Percentiles rank a stretch among this genome's conserved stretches.
These are phyloP conservation scores for Globisporangium ultimum DNA, from an alignment of 352 stramenopile species.

Conservation along the genomic window DNA sequence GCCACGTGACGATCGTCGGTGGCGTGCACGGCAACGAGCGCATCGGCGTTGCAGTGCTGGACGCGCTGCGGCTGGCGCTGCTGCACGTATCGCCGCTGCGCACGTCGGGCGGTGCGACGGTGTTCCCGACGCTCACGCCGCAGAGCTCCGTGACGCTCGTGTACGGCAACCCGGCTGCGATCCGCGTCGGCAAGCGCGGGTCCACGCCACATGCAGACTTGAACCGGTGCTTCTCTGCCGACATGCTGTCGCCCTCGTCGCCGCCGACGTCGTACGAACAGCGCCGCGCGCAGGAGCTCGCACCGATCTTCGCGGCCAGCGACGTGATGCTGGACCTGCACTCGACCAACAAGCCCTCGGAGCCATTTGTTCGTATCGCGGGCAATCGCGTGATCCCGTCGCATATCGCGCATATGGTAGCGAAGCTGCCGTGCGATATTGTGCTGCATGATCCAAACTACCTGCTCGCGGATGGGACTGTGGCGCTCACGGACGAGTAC, in stretches of 20 bases:
- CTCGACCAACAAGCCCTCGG: constrained; percentile 75
- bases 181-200: constrained; percentile 49
- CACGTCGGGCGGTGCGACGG: constrained; percentile 5
- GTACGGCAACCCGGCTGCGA: constrained; percentile 58
- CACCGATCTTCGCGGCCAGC: constrained; percentile 40
- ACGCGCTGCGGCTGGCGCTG: constrained; percentile 48
- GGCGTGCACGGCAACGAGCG: constrained; percentile 78
- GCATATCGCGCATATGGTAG: constrained; percentile 24
- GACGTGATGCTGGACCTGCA: constrained; percentile 74
- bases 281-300: constrained; percentile 49
- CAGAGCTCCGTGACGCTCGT: constrained; percentile 49
- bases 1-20: constrained; percentile 58
- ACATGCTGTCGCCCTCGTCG: constrained; percentile 20
- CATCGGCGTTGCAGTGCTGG: constrained; percentile 60
- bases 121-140: constrained; percentile 22
- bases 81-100: constrained; percentile 23
- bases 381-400: constrained; percentile 30
- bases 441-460: constrained; percentile 63
- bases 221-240: constrained; percentile 61
- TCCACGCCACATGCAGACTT: constrained; percentile 51
- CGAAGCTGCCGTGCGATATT: constrained; percentile 45
- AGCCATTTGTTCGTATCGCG: constrained; percentile 60
- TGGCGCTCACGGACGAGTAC: constrained; percentile 74
- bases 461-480: constrained; percentile 45
- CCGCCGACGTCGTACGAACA: constrained; percentile 34